phyloP scores from a whole-genome alignment of 2,329 filamentous ascomycete genomes.

The Gliomastix tumulicola region DNA sequence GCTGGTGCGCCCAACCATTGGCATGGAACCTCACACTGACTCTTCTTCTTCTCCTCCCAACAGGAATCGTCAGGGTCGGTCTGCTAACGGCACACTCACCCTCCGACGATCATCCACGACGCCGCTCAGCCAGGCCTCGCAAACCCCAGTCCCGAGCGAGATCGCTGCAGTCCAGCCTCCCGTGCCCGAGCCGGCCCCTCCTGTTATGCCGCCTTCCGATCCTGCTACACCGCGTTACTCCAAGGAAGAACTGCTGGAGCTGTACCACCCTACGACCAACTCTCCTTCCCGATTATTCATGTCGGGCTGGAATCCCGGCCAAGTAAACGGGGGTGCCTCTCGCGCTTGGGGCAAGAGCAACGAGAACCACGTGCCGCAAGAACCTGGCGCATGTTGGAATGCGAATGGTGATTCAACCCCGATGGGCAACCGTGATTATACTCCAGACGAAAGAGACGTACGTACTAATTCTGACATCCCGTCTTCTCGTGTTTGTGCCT shows the following conservation, averaged over 20 bases:
- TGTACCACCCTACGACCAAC: conserved; percentile 53
- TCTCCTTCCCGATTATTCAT: conserved; percentile 61
- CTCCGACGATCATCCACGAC: conserved; percentile 59
- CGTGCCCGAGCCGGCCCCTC: conserved; percentile 24
- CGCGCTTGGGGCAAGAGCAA: conserved; percentile 71
- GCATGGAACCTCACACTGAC: too few species aligned
- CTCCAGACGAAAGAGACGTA: conserved; percentile 53
- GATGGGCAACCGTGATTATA: conserved; percentile 66
- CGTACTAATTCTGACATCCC: conserved; percentile 18
- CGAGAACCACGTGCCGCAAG: conserved; percentile 67
- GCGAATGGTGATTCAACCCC: conserved; percentile 61
- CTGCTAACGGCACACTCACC: conserved; percentile 56
- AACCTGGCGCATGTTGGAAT: conserved; percentile 93
- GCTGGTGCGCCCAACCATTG: too few species aligned
- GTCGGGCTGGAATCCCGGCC: conserved; percentile 71
- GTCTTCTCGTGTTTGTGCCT: conserved; percentile 2
- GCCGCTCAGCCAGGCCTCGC: conserved; percentile 34
- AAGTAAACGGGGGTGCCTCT: conserved; percentile 55
- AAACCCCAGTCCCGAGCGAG: conserved; percentile 22
- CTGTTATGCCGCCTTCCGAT: conserved; percentile 12
- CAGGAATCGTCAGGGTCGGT: conserved; percentile 53
- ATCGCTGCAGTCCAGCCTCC: conserved; percentile 31
- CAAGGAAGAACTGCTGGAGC: conserved; percentile 70
- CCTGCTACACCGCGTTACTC: too few species aligned
- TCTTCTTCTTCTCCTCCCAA: conserved; percentile 1